Conservation (phyloP, 75 land plant species). For the Pseudotsuga menziesii region DNA sequence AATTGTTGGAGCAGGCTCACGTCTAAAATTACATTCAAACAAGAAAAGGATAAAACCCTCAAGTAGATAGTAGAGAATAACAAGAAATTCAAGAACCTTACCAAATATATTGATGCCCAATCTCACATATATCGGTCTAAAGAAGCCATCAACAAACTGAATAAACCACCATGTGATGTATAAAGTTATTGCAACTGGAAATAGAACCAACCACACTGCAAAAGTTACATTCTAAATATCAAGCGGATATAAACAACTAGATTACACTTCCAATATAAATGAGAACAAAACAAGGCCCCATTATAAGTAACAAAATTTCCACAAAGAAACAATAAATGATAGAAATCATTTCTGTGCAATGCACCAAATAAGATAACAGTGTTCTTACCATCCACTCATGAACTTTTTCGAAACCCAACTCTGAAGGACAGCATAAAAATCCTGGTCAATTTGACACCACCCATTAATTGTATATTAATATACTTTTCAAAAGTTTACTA, state of each 20-base stretch:
- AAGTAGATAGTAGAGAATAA: neutral
- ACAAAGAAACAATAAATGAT: neutral
- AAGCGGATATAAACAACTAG: neutral
- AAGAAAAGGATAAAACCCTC: neutral
- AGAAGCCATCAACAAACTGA: constrained; percentile 88
- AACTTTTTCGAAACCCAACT: constrained; percentile 95
- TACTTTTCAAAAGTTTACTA: neutral
- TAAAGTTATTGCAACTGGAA: constrained; percentile 89
- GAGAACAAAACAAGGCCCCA: neutral
- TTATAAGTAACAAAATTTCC: neutral
- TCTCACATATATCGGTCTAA: constrained; percentile 69
- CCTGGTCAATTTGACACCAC: constrained; percentile 35
- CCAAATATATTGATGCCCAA: constrained; percentile 86
- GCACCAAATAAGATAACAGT: neutral
- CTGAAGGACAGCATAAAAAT: constrained; percentile 75
- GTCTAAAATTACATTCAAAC: neutral
- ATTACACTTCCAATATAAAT: neutral
- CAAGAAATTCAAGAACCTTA: constrained; percentile 17
- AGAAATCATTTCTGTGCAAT: constrained; percentile 6
- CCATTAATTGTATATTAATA: neutral
- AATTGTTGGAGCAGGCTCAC: neutral
- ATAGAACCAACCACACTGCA: constrained; percentile 90
- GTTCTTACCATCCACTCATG: constrained; percentile 81
- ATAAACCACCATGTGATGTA: constrained; percentile 93
- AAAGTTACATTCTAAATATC: neutral